Evolutionary conservation across 1,284 basidiomycete genomes (phyloP).

Genomic region (Ustilago nuda): DNA sequence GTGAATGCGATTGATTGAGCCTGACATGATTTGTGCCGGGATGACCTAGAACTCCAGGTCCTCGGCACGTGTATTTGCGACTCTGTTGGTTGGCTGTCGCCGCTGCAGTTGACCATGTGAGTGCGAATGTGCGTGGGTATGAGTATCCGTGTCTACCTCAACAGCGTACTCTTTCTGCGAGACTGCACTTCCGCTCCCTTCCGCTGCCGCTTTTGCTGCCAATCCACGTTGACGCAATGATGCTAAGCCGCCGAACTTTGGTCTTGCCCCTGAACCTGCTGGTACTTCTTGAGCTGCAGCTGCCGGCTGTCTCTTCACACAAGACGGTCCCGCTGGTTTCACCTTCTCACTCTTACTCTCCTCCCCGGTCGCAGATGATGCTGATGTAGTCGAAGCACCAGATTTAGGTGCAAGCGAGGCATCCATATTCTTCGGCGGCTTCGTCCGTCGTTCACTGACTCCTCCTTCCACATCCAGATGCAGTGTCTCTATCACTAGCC

Average conservation of each 20-base stretch:
- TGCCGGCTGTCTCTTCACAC: slow-evolving; percentile 13
- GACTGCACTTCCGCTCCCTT: neutral
- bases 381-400: neutral
- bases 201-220: slow-evolving; percentile 25
- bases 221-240: slow-evolving; percentile 38
- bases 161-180: slow-evolving; percentile 22
- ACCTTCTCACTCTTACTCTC: neutral
- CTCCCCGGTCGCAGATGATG: neutral
- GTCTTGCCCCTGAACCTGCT: slow-evolving; percentile 5
- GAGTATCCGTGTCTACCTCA: slow-evolving; percentile 26
- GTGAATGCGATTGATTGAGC: slow-evolving; percentile 3
- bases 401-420: neutral
- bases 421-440: slow-evolving; percentile 41
- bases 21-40: neutral
- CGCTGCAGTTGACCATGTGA: neutral
- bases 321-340: slow-evolving; percentile 1
- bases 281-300: neutral
- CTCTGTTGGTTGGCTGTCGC: slow-evolving; percentile 10
- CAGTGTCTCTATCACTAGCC: slow-evolving; percentile 88
- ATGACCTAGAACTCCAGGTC: slow-evolving; percentile 39
- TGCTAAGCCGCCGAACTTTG: slow-evolving; percentile 30
- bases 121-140: slow-evolving; percentile 11
- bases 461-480: slow-evolving; percentile 94
- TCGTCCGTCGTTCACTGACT: slow-evolving; percentile 77
- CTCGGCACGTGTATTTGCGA: slow-evolving; percentile 23